A percentile compares a stretch with the other conserved stretches of the same genome.
Evolutionary conservation across 352 stramenopile species (phyloP).

Genomic region (Pythium utonaiense): DNA sequence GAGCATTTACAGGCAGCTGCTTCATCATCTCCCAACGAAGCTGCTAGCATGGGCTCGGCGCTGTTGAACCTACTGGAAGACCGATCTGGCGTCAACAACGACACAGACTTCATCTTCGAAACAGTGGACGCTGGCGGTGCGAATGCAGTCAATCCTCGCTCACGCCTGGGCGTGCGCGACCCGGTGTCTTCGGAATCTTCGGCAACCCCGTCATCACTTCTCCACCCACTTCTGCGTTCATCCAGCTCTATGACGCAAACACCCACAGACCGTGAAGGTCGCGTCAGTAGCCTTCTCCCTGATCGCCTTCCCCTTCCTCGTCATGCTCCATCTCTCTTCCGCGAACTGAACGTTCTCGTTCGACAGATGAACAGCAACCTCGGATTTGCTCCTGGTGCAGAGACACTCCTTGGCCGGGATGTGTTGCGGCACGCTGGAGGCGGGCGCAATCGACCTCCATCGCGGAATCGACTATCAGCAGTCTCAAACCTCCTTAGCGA

Average conservation of each 20-base stretch:
- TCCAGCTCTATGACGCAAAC: neutral
- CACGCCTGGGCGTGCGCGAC: neutral
- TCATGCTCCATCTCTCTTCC: slow-evolving; percentile 62
- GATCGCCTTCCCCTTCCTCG: slow-evolving; percentile 52
- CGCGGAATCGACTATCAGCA: slow-evolving; percentile 60
- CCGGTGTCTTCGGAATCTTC: neutral
- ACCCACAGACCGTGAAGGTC: slow-evolving; percentile 7
- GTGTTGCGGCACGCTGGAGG: slow-evolving; percentile 38
- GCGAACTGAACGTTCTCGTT: slow-evolving; percentile 69
- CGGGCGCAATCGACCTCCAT: slow-evolving; percentile 46
- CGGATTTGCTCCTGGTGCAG: slow-evolving; percentile 28
- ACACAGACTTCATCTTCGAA: slow-evolving; percentile 30
- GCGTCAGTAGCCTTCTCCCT: slow-evolving; percentile 13
- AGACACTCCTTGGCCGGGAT: slow-evolving; percentile 34
- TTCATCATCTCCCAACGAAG: neutral
- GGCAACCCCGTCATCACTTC: neutral
- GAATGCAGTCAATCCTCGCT: neutral
- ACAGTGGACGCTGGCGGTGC: slow-evolving; percentile 13
- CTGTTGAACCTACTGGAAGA: slow-evolving; percentile 21
- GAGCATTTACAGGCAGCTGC: neutral
- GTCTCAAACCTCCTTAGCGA: slow-evolving; percentile 79
- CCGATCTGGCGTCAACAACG: neutral
- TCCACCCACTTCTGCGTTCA: slow-evolving; percentile 20
- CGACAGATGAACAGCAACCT: slow-evolving; percentile 76
- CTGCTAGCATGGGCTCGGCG: slow-evolving; percentile 8